Evolutionary conservation across 345 rosid genomes (phyloP), one percentile per base, ranked within the genome.

Genomic region (Pugionium dolabratum): DNA sequence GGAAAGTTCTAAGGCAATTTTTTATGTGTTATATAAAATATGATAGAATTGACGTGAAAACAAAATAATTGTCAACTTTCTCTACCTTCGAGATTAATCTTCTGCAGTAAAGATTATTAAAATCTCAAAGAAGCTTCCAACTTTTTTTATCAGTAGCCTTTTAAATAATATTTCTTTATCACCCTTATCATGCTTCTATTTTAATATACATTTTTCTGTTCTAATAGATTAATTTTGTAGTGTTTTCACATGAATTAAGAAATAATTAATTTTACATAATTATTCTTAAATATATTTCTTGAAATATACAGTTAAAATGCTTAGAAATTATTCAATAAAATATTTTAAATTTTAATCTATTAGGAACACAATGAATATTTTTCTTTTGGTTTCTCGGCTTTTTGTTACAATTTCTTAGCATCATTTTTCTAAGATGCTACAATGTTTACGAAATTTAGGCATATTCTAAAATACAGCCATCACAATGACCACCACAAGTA

Each of bases 81-180:
- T 66, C 68, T 28, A 62, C 4, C 28, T 54, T 61, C 65, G 58
- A 67, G 69, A 55, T 67, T 32, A 46, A 41, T 32, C 44, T 59
- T 76, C 26, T 33, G 32, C 54, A 47, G 39, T 11, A 54, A 11
- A 7, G 31, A 53, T 36, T 54, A 44, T 30, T 45, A 26, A 70
- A 62, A 46, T 54, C 54, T 61, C n/a, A 64, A 47, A 59, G 84
- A 83, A 83, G 79, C 74, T 78, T 79, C 83, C 61, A 80, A 79
- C 42, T 47, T 71, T 36, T 46, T 63, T 78, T 66, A 79, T 61
- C 72, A 36, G 6, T 7, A 30, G 8, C 6, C 32, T 29, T 42
- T 55, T 64, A 40, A 9, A 55, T 55, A 8, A 44, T 25, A 5
- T 31, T 29, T 53, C 9, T 73, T n/a, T 31, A 8, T n/a, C 11